Evolutionary conservation across 2,329 filamentous ascomycete species (phyloP), one percentile per base, ranked within the genome.

Genomic region (Penicillium sp.): DNA sequence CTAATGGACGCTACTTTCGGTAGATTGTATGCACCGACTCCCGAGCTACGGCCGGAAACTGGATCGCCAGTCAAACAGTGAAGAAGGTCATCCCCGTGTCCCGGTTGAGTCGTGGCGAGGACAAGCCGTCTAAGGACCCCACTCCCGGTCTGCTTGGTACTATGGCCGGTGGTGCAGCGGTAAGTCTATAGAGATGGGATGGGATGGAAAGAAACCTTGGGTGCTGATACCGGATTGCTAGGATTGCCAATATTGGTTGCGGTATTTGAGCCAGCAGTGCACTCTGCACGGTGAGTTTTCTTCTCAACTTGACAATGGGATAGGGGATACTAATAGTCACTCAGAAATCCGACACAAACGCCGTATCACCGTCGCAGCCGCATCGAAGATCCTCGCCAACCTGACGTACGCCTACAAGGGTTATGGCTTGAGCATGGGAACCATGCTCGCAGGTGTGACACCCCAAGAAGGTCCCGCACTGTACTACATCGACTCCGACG

Each of bases 231-330:
- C 18, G 36, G 50, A 31, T 45, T 48, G 16, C 43, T 54, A 88
- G 85, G 94, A 99, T 78, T 99, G 94, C 77, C 94, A 97, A 85
- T 97, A 96, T 83, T 99, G 94, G 94, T 88, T 99, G 60, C 92
- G 91, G 69, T 99, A 95, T 81, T 84, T 99, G 61, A 94, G 92
- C 68, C 96, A 97, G 88, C 92, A 99, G 81, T 99, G 94, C 80
- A 91, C 94, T 54, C 89, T 99, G 61, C 92, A 99, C 80, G 94
- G 70, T 69, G 60, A 54, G 67, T 56, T 14, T 42, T 22, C n/a
- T 28, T 14, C 9, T 11, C 11, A n/a, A 5, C 25, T 20, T 16
- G n/a, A 2, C 2, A 5, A 9, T 6, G 16, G 33, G n/a, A 30
- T 38, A 36, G 28, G 18, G 24, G 27, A 27, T 28, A 24, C 49